Base-by-base conservation (phyloP, 2,329 filamentous ascomycete species). In the Penicillium nordicum region DNA sequence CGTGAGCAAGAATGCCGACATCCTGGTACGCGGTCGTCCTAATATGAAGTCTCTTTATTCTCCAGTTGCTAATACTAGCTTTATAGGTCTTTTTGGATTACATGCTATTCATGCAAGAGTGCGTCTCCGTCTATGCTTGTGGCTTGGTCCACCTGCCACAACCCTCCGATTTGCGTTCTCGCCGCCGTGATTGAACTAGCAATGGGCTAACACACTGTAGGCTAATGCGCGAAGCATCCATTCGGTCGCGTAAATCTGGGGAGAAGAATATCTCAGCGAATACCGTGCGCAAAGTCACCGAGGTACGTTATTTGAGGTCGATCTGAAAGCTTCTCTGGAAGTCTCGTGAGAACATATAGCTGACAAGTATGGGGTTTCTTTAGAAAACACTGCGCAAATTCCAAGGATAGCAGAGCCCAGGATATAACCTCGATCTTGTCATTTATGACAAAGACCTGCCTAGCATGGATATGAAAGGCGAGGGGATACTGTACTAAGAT, bases 1-100 rank as follows among this genome's bases (percentile, higher is more conserved):
- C 62, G 75, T 96, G 61, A 90, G 87, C 78, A 94, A 91, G 74
- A 92, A 94, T 74, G 88, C 87, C 30, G 92, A 96, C 74, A 86
- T 95, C 56, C 80, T 93, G 76, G 90, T 95, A 76, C 58, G 29
- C 21, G 18, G 83, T 66, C 25, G 14, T 12, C 16, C 40, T 8
- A 9, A 43, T 32, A 27, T 34, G 14, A 36, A 18, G 14, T 12
- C 29, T 27, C 6, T 30, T 38, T 44, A 34, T 18, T 11, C 29
- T 25, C 38, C 18, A 46, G 10, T 29, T n/a, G 21, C 34, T 37
- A 52, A 53, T 12, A 53, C 42, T 8, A 1, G 8, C 16, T 47
- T 34, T 16, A 14, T 63, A 94, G 90, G 88, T 95, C 60, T 95
- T 90, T 67, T 80, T 96, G 56, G 86, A 94, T 69, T 95, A 95